Evolutionary conservation across 257 asterid species (phyloP).

Genomic region (Petrea volubilis): DNA sequence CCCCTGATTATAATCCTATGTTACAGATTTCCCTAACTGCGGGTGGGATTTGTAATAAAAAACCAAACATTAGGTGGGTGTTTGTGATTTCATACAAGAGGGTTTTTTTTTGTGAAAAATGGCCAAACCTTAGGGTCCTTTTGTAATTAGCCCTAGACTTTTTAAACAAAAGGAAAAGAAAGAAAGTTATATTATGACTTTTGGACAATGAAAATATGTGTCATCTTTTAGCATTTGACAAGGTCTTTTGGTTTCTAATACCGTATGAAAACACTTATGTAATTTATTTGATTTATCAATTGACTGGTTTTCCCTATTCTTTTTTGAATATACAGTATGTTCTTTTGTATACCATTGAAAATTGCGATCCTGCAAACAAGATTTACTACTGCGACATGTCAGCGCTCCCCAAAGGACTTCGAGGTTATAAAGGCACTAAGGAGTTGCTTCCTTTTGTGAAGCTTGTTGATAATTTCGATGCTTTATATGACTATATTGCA

Average conservation of each 20-base stretch:
- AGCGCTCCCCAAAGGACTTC: slow-evolving; percentile 47
- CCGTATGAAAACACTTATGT: too few relatives aligned
- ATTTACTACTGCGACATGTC: slow-evolving; percentile 56
- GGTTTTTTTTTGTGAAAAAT: too few relatives aligned
- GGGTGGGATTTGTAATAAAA: too few relatives aligned
- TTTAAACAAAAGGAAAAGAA: not conserved
- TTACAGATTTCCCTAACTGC: too few relatives aligned
- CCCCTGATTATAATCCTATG: too few relatives aligned
- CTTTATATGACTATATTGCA: slow-evolving; percentile 47
- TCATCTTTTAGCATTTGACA: not conserved
- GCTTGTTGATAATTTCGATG: slow-evolving; percentile 61
- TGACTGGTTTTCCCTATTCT: not conserved
- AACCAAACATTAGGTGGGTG: too few relatives aligned
- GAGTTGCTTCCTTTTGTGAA: slow-evolving; percentile 50
- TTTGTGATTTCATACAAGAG: too few relatives aligned
- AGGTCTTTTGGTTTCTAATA: not conserved
- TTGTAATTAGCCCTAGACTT: too few relatives aligned
- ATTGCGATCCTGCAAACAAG: slow-evolving; percentile 65
- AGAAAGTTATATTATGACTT: too few relatives aligned
- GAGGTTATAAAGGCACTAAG: slow-evolving; percentile 42
- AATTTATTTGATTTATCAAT: not conserved
- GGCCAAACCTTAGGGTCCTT: too few relatives aligned
- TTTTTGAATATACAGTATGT: slow-evolving; percentile 46
- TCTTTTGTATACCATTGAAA: slow-evolving; percentile 39
- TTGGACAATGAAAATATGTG: not conserved